Evolutionary conservation across 805 yeast species (phyloP).

Genomic region (Zygosaccharomyces kombuchaensis): DNA sequence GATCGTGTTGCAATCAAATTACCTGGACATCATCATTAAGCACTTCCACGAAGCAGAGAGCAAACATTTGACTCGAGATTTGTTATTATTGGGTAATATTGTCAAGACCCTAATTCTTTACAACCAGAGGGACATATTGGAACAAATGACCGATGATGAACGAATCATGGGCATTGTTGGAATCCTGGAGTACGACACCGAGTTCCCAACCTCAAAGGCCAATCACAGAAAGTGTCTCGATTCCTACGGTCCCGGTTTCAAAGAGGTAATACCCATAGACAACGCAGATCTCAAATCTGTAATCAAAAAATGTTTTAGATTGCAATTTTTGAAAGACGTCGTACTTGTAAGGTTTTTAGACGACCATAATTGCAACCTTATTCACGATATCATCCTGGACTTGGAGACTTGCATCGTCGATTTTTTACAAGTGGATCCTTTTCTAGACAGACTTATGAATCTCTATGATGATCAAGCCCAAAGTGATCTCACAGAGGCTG

Average conservation of each 20-base stretch:
- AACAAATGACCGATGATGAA: slow-evolving; percentile 51
- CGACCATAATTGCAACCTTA: slow-evolving; percentile 66
- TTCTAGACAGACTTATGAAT: slow-evolving; percentile 54
- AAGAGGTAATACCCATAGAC: slow-evolving; percentile 64
- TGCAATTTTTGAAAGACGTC: slow-evolving; percentile 82
- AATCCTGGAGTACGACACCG: slow-evolving; percentile 85
- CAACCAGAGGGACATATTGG: slow-evolving; percentile 63
- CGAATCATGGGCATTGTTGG: slow-evolving; percentile 62
- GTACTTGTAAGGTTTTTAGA: slow-evolving; percentile 78
- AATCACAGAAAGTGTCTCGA: slow-evolving; percentile 69
- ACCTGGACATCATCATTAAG: slow-evolving; percentile 47
- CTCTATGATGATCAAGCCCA: slow-evolving; percentile 41
- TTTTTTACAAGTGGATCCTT: slow-evolving; percentile 35
- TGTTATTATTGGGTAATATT: slow-evolving; percentile 68
- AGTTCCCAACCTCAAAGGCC: slow-evolving; percentile 74
- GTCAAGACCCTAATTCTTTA: slow-evolving; percentile 65
- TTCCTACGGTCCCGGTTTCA: slow-evolving; percentile 46
- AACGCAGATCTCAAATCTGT: slow-evolving; percentile 47
- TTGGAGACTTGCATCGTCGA: slow-evolving; percentile 34
- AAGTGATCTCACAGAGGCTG: slow-evolving; percentile 8
- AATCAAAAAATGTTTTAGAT: slow-evolving; percentile 68
- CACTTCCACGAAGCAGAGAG: slow-evolving; percentile 57
- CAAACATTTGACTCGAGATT: slow-evolving; percentile 45
- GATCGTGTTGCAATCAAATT: slow-evolving; percentile 51
- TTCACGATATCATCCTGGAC: slow-evolving; percentile 42